Evolutionary conservation across 768 basidiomycete genomes (phyloP).

Genomic region (Podaxis mareebaensis): DNA sequence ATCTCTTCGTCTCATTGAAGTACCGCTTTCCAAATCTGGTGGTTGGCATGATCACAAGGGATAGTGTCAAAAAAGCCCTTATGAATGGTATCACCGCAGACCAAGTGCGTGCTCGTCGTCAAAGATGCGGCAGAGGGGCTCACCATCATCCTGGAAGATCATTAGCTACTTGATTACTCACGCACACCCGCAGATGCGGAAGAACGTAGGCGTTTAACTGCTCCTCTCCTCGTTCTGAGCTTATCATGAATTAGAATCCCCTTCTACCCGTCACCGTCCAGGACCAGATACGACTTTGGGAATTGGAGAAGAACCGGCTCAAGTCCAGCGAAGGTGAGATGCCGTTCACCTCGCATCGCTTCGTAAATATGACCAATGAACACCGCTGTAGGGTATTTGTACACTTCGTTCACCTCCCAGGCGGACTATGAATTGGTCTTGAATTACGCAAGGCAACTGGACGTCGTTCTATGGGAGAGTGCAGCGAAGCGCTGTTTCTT

Average conservation of each 20-base stretch:
- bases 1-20: slow-evolving; percentile 89
- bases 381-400: slow-evolving; percentile 69
- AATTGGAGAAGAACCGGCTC: slow-evolving; percentile 90
- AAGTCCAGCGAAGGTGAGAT: slow-evolving; percentile 81
- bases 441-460: slow-evolving; percentile 81
- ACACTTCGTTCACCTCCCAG: slow-evolving; percentile 83
- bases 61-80: slow-evolving; percentile 93
- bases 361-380: slow-evolving; percentile 25
- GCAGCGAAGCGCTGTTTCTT: slow-evolving; percentile 76
- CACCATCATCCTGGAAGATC: slow-evolving; percentile 54
- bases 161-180: slow-evolving; percentile 93
- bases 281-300: slow-evolving; percentile 97
- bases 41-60: slow-evolving; percentile 93
- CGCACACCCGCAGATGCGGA: slow-evolving; percentile 98
- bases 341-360: slow-evolving; percentile 18
- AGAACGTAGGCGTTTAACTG: slow-evolving; percentile 55
- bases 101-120: slow-evolving; percentile 57
- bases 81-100: slow-evolving; percentile 95
- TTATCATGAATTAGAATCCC: slow-evolving; percentile 63
- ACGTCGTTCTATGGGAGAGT: slow-evolving; percentile 85
- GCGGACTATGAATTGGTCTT: slow-evolving; percentile 87
- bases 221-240: slow-evolving; percentile 23
- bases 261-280: slow-evolving; percentile 95
- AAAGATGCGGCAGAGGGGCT: slow-evolving; percentile 1
- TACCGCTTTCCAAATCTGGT: slow-evolving; percentile 96